Base-by-base conservation (phyloP, 1,284 basidiomycete genomes). In the Malassezia japonica region DNA sequence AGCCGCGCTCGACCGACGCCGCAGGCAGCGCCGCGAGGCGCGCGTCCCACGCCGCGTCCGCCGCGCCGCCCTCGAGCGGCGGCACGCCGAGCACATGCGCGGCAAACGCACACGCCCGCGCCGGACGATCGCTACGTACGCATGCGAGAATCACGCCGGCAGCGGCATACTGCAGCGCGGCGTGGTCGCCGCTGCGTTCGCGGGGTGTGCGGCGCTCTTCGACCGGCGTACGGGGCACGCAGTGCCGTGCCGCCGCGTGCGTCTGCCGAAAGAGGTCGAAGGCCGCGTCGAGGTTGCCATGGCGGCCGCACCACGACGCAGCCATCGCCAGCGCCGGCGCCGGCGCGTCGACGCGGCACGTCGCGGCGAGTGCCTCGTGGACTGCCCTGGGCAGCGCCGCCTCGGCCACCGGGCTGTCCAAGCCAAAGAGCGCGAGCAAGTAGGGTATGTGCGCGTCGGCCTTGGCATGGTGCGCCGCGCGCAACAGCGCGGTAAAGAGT, bases 221-320 rank as follows among this genome's bases (percentile, higher is more conserved):
- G 16, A 35, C 24, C 2, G 29, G 2, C 6, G 25, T n/a, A 15
- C 27, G 33, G 3, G 32, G 27, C 47, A 15, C 18, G 3, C 39
- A 24, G 25, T 43, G 21, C 18, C 18, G 39, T 16, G 25, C 47
- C 6, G 32, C 47, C 3, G 13, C n/a, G 16, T 33, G 32, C 25
- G 42, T 31, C n/a, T 18, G 27, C 15, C 23, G 10, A 23, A 45
- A 46, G 12, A 50, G 35, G 7, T 2, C 28, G 31, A 50, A 25
- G 20, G 42, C 49, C 6, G 25, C 21, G 10, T 27, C 23, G 6
- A 15, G 31, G 3, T 25, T 24, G 9, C 34, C 42, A 4, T 27
- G 34, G 6, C 41, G 49, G 4, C 42, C 49, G 18, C 35, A 37
- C 42, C 49, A 50, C 13, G 49, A 39, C 21, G 49, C 35, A 6